These are phyloP conservation scores for Russula compacta DNA, from an alignment of 768 basidiomycete genomes.

Conservation along the genomic window DNA sequence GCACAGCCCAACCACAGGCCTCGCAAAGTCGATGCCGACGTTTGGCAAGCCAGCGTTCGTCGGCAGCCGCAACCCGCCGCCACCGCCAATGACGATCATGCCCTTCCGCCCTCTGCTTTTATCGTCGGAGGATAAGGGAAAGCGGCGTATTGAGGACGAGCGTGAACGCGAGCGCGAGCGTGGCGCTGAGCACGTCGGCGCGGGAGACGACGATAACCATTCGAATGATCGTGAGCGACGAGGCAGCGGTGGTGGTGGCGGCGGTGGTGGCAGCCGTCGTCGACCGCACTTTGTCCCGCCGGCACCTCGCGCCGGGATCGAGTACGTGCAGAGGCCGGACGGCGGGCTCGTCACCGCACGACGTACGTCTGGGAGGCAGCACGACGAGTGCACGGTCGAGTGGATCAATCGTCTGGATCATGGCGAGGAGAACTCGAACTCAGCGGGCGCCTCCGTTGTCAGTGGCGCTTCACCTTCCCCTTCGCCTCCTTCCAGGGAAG, in stretches of 20 bases:
- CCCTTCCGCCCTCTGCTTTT: background rate
- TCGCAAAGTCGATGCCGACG: background rate
- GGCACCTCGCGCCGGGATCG: constrained; percentile 2
- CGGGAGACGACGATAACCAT: background rate
- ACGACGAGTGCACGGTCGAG: background rate
- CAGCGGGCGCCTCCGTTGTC: no score
- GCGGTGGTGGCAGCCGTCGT: background rate
- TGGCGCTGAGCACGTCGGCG: background rate
- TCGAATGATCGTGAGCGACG: background rate
- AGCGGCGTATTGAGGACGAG: background rate
- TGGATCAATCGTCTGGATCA: constrained; percentile 5
- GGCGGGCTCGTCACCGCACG: constrained; percentile 11
- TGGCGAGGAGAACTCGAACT: background rate
- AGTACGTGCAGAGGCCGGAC: constrained; percentile 1
- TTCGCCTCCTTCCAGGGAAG: background rate
- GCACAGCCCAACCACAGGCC: background rate
- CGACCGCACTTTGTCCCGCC: constrained; percentile 7
- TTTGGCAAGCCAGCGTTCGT: background rate
- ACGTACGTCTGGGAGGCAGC: background rate
- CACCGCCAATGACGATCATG: background rate
- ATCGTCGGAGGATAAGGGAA: background rate
- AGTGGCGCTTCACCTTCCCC: no score
- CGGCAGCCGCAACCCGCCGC: background rate
- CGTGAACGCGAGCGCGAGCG: background rate
- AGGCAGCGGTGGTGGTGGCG: background rate